Conservation (phyloP, 2,329 filamentous ascomycete genomes). For the Ophiocordyceps camponoti-leonardi region DNA sequence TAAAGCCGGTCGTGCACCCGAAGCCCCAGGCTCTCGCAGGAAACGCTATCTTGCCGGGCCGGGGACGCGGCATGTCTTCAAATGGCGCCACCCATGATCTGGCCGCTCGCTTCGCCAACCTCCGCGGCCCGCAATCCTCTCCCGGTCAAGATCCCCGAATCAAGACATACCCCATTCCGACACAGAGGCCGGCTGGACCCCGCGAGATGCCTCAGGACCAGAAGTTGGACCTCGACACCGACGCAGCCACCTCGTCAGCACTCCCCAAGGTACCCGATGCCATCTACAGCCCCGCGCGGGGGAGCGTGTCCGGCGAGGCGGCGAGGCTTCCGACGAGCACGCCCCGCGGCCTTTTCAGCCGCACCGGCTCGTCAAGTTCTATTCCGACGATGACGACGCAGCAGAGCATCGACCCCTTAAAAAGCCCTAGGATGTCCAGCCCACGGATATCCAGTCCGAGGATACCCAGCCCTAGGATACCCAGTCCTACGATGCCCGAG, state of each 20-base stretch:
- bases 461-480: neutral
- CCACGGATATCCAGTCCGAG: no score
- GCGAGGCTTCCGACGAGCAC: constrained; percentile 49
- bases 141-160: constrained; percentile 34
- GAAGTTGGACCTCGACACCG: constrained; percentile 27
- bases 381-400: constrained; percentile 9
- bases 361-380: constrained; percentile 35
- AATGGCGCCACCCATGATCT: constrained; percentile 28
- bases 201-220: constrained; percentile 31
- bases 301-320: constrained; percentile 47
- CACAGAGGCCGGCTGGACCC: constrained; percentile 24
- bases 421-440: neutral
- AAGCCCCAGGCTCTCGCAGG: constrained; percentile 53
- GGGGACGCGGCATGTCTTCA: constrained; percentile 9
- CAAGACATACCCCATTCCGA: constrained; percentile 27
- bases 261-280: constrained; percentile 58
- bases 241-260: constrained; percentile 32
- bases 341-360: constrained; percentile 43
- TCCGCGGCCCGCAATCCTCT: constrained; percentile 25
- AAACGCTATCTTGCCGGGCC: constrained; percentile 25
- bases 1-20: constrained; percentile 37
- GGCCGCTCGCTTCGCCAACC: constrained; percentile 36
- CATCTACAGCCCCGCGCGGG: constrained; percentile 63
- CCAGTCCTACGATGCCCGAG: constrained; percentile 16
- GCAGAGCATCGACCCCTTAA: constrained; percentile 11